Conservation (phyloP, 345 rosid species). For the Leavenworthia alabamica region DNA sequence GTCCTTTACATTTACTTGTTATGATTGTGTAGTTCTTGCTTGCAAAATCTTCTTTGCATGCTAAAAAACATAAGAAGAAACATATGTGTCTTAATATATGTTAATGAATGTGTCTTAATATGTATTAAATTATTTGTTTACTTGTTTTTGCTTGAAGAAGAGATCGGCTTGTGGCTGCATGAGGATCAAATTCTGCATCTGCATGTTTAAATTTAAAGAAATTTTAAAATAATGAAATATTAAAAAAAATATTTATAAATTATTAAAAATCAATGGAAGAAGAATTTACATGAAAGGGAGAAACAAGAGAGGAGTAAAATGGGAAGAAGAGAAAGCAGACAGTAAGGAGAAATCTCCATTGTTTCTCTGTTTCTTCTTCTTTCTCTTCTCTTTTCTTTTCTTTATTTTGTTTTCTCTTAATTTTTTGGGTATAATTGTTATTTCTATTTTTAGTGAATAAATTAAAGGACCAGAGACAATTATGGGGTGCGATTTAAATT, state of each 20-base stretch:
- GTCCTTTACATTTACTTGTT: slow-evolving; percentile 66
- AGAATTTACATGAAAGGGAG: slow-evolving; percentile 28
- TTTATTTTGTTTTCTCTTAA: background rate
- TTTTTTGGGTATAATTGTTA: background rate
- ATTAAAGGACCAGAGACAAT: slow-evolving; percentile 26
- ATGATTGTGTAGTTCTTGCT: slow-evolving; percentile 55
- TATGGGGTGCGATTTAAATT: too few species aligned
- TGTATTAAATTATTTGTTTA: slow-evolving; percentile 8
- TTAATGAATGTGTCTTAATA: background rate
- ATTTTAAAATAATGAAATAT: background rate
- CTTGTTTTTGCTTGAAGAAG: slow-evolving; percentile 58
- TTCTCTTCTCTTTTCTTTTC: background rate
- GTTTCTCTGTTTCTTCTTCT: slow-evolving; percentile 10
- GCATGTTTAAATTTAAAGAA: slow-evolving; percentile 11
- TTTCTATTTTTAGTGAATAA: slow-evolving; percentile 4
- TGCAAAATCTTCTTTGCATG: slow-evolving; percentile 47
- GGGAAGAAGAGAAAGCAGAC: slow-evolving; percentile 26
- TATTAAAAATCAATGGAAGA: background rate
- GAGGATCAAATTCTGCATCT: slow-evolving; percentile 44
- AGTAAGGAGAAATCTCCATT: slow-evolving; percentile 34
- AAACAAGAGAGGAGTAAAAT: slow-evolving; percentile 30
- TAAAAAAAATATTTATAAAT: background rate
- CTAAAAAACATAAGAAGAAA: slow-evolving; percentile 7
- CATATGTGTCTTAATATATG: background rate
- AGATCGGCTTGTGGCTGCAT: slow-evolving; percentile 40